Conservation (phyloP, 2,329 filamentous ascomycete species). For the Cladophialophora bantiana region DNA sequence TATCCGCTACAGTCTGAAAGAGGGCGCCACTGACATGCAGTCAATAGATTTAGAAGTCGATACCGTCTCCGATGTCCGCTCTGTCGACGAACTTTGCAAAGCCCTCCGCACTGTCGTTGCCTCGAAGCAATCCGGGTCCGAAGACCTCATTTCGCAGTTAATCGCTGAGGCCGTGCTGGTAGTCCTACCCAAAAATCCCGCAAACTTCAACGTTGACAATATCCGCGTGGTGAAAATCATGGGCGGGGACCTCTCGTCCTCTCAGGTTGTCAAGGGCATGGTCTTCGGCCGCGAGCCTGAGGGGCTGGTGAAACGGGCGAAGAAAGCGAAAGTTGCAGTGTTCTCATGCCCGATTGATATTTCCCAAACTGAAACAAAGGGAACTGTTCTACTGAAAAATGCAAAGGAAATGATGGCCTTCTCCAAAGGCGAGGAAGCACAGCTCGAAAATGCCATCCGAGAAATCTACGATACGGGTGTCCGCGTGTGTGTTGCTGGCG, state of each 20-base stretch:
- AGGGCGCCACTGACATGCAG: constrained; percentile 1
- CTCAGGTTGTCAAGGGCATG: constrained; percentile 95
- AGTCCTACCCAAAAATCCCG: constrained; percentile 92
- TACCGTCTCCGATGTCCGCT: constrained; percentile 82
- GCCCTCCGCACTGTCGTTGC: constrained; percentile 93
- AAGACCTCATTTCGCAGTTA: constrained; percentile 84
- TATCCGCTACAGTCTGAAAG: neutral
- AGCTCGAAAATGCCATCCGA: constrained; percentile 91
- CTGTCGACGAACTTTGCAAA: constrained; percentile 86
- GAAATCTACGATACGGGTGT: constrained; percentile 93
- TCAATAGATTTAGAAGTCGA: constrained; percentile 79
- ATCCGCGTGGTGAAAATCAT: constrained; percentile 99
- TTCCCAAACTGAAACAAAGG: constrained; percentile 98
- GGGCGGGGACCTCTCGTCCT: constrained; percentile 94
- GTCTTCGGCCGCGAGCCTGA: constrained; percentile 97
- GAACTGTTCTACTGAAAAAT: constrained; percentile 94
- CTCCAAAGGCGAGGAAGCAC: constrained; percentile 92
- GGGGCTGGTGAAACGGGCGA: constrained; percentile 86
- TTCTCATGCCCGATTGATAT: constrained; percentile 96
- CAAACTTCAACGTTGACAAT: constrained; percentile 98
- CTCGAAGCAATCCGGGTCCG: constrained; percentile 94
- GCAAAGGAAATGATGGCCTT: constrained; percentile 99
- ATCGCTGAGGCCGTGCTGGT: constrained; percentile 85
- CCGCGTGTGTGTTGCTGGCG: constrained; percentile 88
- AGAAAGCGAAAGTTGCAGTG: constrained; percentile 93